Base-by-base conservation (phyloP, 352 stramenopile genomes). In the Pythium rishiriense region DNA sequence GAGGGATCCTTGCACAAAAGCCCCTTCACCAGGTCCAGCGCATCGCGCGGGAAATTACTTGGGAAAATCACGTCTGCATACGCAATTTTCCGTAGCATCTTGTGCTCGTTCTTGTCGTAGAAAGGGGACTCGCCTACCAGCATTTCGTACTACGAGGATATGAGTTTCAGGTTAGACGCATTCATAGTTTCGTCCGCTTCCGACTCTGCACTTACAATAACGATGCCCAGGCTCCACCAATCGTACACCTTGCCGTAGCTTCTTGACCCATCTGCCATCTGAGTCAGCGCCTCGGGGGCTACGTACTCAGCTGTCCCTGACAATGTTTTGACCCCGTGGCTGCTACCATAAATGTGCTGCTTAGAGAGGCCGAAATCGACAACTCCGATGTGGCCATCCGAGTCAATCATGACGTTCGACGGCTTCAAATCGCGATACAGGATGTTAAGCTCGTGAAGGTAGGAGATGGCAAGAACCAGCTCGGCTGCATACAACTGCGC, bases 181-280 rank as follows among this genome's bases (percentile, higher is more conserved):
- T 42, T 43, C 12, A 12, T 4, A 12, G 9, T 43, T 17, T 10
- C 10, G 10, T 35, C 31, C 10, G 31, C 10, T 10, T 35, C 10
- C 10, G 31, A 35, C 31, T 11, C n/a, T 60, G 28, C 9, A 90
- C 81, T 50, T 83, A 96, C 87, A 49, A 96, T 75, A 35, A 96
- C 87, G 35, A 96, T 63, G 12, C 87, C 87, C 25, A 96, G 81
- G 68, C 85, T 94, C 87, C 87, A 96, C 87, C 87, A 96, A 63
- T 96, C 87, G 70, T 94, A 96, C 19, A 82, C 80, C 59, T 96
- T 96, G 64, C 87, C 87, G 55, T 96, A 96, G 64, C 91, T 89
- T 50, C 87, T 74, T 22, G 82, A 85, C 0, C 87, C 87, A 55
- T 96, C 87, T 0, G 77, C 72, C 62, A 83, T 93, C 59, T 96